These are phyloP conservation scores for Russula griseocarnosa DNA, from an alignment of 768 basidiomycete genomes.

Conservation along the genomic window DNA sequence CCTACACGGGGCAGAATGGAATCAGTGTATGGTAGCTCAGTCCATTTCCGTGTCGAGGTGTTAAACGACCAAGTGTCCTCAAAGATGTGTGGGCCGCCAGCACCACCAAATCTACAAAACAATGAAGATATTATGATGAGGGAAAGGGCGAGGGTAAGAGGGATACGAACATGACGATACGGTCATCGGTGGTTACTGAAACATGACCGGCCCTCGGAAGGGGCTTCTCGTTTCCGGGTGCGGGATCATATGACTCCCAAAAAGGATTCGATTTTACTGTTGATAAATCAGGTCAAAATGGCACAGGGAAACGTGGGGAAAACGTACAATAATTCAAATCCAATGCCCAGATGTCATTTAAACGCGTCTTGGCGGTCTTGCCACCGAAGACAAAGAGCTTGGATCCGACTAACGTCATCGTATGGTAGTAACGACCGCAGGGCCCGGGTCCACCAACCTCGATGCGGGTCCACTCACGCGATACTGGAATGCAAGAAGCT, in stretches of 20 bases:
- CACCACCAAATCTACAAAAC: slow-evolving; percentile 63
- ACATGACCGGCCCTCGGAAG: slow-evolving; percentile 90
- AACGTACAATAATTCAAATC: slow-evolving; percentile 87
- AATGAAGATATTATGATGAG: too few relatives aligned
- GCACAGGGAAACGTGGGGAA: slow-evolving; percentile 7
- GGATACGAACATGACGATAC: too few relatives aligned
- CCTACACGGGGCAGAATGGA: slow-evolving; percentile 91
- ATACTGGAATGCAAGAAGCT: slow-evolving; percentile 46
- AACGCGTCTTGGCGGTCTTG: slow-evolving; percentile 90
- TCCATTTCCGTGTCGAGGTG: slow-evolving; percentile 73
- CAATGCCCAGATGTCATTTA: slow-evolving; percentile 94
- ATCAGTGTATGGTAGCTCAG: slow-evolving; percentile 94
- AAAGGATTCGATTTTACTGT: slow-evolving; percentile 73
- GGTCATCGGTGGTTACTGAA: neutral
- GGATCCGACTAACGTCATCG: slow-evolving; percentile 86
- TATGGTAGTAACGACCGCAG: slow-evolving; percentile 89
- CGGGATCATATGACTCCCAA: slow-evolving; percentile 78
- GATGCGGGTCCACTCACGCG: slow-evolving; percentile 92
- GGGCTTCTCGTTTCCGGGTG: slow-evolving; percentile 52
- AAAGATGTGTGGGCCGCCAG: slow-evolving; percentile 97
- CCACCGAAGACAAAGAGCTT: slow-evolving; percentile 96
- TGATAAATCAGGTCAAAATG: slow-evolving; percentile 10
- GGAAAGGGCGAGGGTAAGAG: too few relatives aligned
- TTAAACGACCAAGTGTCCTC: slow-evolving; percentile 98
- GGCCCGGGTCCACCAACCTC: slow-evolving; percentile 73